Percentiles rank a stretch among this genome's conserved stretches.
Evolutionary conservation across 441 rosid species (phyloP).

Genomic region (Adansonia madagascariensis): DNA sequence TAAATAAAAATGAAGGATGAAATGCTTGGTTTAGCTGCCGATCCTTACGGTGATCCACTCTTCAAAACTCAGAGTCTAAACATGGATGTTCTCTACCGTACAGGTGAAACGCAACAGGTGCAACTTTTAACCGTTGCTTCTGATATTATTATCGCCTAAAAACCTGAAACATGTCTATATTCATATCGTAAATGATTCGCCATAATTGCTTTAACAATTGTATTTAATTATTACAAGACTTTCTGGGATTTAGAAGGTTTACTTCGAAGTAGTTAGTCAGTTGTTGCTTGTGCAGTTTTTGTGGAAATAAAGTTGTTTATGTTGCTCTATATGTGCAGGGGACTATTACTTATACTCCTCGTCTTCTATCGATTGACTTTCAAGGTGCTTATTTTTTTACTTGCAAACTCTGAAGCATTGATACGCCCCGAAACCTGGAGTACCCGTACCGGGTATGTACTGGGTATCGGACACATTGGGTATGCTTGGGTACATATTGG

Average conservation of each 20-base stretch:
- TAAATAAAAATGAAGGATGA: constrained; percentile 63
- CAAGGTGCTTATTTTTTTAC: constrained; percentile 56
- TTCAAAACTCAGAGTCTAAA: constrained; percentile 60
- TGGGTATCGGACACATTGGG: too few relatives aligned
- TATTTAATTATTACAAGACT: neutral
- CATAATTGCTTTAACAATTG: neutral
- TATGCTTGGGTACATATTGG: too few relatives aligned
- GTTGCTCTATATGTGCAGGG: constrained; percentile 53
- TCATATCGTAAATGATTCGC: neutral
- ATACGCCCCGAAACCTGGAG: too few relatives aligned
- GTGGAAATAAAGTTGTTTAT: neutral
- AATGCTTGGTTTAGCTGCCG: constrained; percentile 79
- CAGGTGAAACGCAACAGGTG: constrained; percentile 81
- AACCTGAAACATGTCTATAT: neutral
- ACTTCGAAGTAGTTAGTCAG: neutral
- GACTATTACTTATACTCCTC: constrained; percentile 74
- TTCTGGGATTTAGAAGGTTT: neutral
- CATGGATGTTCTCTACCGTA: constrained; percentile 81
- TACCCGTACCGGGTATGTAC: too few relatives aligned
- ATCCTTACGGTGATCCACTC: constrained; percentile 64
- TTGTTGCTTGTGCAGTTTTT: neutral
- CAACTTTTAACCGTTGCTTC: neutral
- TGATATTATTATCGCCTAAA: constrained; percentile 1
- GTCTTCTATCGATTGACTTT: constrained; percentile 65
- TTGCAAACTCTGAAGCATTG: neutral